These are phyloP conservation scores for Articulospora tetracladia DNA, from an alignment of 495 filamentous ascomycete species.

Conservation along the genomic window DNA sequence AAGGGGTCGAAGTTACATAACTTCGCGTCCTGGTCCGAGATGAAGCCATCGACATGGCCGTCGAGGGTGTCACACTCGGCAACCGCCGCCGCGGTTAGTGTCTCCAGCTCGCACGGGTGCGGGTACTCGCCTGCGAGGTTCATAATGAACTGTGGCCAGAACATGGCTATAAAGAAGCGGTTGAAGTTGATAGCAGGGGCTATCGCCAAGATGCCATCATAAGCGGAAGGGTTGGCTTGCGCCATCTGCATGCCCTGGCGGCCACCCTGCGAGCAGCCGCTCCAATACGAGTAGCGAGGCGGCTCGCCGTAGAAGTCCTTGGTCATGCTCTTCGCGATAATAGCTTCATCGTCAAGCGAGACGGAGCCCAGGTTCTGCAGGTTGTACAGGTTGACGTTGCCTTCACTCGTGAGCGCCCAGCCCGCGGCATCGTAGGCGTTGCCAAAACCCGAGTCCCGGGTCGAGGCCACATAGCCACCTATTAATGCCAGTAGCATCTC, in stretches of 20 bases:
- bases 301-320: slow-evolving; percentile 30
- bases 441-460: not conserved
- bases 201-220: slow-evolving; percentile 34
- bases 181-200: slow-evolving; percentile 32
- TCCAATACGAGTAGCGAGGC: slow-evolving; percentile 38
- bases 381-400: not conserved
- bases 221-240: slow-evolving; percentile 35
- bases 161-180: slow-evolving; percentile 7
- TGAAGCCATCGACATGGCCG: slow-evolving; percentile 33
- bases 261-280: slow-evolving; percentile 41
- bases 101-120: slow-evolving; percentile 26
- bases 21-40: slow-evolving; percentile 23
- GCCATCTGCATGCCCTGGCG: slow-evolving; percentile 36
- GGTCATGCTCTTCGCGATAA: slow-evolving; percentile 31
- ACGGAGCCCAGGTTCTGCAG: slow-evolving; percentile 31
- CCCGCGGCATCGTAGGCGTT: not conserved
- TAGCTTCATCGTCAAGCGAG: slow-evolving; percentile 26
- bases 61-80: slow-evolving; percentile 34
- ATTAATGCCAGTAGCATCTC: not conserved
- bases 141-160: slow-evolving; percentile 33
- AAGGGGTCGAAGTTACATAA: not conserved
- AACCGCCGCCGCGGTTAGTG: slow-evolving; percentile 26
- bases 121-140: slow-evolving; percentile 19
- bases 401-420: not conserved
- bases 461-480: not conserved